These are phyloP conservation scores for Urtica urens DNA, from an alignment of 306 rosid species.

Conservation along the genomic window DNA sequence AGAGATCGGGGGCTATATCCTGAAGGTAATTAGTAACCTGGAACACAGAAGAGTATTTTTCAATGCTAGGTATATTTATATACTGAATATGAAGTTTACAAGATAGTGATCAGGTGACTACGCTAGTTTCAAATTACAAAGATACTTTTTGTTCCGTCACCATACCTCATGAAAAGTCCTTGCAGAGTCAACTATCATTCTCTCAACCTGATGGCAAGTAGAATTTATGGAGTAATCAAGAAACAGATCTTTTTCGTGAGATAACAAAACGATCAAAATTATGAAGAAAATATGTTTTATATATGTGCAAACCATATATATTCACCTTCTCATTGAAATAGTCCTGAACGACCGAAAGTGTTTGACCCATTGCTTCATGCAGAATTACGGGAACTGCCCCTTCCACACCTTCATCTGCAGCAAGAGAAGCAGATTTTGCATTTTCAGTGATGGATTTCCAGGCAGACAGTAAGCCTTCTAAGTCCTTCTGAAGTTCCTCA, in stretches of 20 bases:
- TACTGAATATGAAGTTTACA: constrained; percentile 9
- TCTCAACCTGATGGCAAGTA: constrained; percentile 51
- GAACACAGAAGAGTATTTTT: constrained; percentile 17
- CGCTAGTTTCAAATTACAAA: constrained; percentile 2
- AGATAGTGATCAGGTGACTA: constrained; percentile 11
- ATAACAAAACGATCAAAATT: constrained; percentile 1
- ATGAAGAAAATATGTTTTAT: not conserved
- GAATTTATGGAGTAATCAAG: constrained; percentile 24
- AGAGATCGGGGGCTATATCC: constrained; percentile 93
- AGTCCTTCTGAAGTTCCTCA: constrained; percentile 84
- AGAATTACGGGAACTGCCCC: constrained; percentile 88
- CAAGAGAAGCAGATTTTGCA: constrained; percentile 88
- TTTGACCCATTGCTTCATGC: constrained; percentile 93
- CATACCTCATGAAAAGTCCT: constrained; percentile 93
- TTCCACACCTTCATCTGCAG: constrained; percentile 95
- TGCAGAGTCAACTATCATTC: constrained; percentile 87
- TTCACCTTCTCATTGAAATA: constrained; percentile 71
- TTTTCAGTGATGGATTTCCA: constrained; percentile 82
- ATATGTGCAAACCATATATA: constrained; percentile 9
- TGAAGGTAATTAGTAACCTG: constrained; percentile 96
- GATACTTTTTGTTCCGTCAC: constrained; percentile 6
- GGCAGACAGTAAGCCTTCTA: constrained; percentile 68
- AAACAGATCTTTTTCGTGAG: not conserved
- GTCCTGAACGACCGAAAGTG: constrained; percentile 96
- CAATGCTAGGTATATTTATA: not conserved